Evolutionary conservation across 1,284 basidiomycete species (phyloP), one percentile per base, ranked within the genome.

Genomic region (Schizophyllum commune): DNA sequence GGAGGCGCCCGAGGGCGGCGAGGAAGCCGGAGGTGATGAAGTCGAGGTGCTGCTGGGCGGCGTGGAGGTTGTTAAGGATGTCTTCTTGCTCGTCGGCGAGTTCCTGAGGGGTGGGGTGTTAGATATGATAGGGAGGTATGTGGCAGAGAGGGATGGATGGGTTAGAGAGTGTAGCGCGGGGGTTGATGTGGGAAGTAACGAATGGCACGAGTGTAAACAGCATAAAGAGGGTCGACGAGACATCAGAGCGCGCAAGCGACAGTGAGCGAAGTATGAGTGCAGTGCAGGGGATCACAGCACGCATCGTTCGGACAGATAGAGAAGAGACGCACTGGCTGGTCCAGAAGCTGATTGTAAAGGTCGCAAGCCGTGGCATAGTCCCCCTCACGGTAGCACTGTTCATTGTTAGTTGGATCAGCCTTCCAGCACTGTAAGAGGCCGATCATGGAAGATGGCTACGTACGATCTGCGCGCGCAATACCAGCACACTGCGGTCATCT

Each of bases 1-100:
- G 83, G 21, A 91, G 75, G 19, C 75, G 69, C 67, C 85, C 83
- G 20, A 92, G 78, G 19, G 83, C 78, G 59, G 78, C 82, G 52
- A 86, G 77, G 75, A 84, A 94, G 52, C 82, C 84, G 52, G 83
- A 79, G 66, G 81, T 83, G 70, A 92, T 82, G 75, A 95, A 95
- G 68, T 92, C 88, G 61, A 92, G 82, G 70, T 94, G 90, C 62
- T 81, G 79, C 69, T 91, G 85, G 0, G 91, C 82, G 1, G 92
- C 91, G 56, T 83, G 79, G 61, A 94, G 83, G 73, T 95, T 95
- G 62, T 85, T 92, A 57, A 89, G 77, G 68, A 95, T 86, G 70
- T 95, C 93, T 6, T 88, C 83, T 69, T 92, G 84, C 76, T 95
- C 93, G 68, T 94, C 88, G n/a, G 91, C 87, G 65, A 86, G 77